Evolutionary conservation across 345 rosid genomes (phyloP), one percentile per base, ranked within the genome.

Genomic region (Acer saccharum): DNA sequence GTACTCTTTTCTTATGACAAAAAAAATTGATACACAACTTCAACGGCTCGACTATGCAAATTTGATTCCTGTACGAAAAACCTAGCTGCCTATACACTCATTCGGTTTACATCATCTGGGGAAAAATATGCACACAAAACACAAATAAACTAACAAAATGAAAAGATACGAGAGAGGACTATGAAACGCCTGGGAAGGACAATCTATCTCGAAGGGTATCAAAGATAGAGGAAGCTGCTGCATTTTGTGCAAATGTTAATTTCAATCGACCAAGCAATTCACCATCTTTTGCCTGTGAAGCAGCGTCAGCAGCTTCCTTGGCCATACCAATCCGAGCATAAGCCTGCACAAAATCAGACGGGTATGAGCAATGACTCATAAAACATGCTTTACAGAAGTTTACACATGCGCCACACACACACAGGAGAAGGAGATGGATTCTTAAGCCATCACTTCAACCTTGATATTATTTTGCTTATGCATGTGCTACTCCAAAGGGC

Each of bases 221-320:
- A 52, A 96, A 94, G 61, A 96, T 88, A 67, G 98, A 90, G 1
- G 97, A 86, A 43, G 93, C 94, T 21, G 94, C 89, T 25, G 94
- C 86, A 78, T 94, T 96, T 77, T 94, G 99, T 54, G 95, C 76
- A 78, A 96, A 94, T 25, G 97, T 96, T 80, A 85, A 78, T 80
- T 87, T 91, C 84, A 96, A 80, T 82, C 97, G 88, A 65, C 93
- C 97, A 39, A 96, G 91, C 87, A 96, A 85, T 82, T 94, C 99
- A 0, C 97, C 97, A 77, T 96, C 98, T 80, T 92, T 91, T 41
- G 98, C 95, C 78, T 91, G 98, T 75, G 96, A 90, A 13, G 99
- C 99, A 75, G 97, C 97, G 80, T 93, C 98, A 17, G 97, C 99
- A 17, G 99, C 98, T 87, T 96, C 99, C 85, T 96, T 94, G 3